phyloP scores from a whole-genome alignment of 805 yeast genomes.

The Yarrowia alimentaria region DNA sequence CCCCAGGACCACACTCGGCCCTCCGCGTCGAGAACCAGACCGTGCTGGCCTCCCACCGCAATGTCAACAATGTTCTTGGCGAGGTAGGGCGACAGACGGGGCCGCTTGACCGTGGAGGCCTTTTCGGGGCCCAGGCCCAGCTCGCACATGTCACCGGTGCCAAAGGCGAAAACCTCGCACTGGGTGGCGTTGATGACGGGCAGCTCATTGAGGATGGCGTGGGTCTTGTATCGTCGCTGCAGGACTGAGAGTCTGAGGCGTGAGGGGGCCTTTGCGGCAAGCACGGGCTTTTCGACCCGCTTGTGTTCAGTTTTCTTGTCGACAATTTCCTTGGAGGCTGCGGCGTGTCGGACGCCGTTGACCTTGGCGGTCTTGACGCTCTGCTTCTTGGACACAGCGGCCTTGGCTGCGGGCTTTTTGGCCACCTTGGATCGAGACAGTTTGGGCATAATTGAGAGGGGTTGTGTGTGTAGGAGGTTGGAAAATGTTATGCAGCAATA shows the following conservation, averaged over 20 bases:
- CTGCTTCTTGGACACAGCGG: conserved; percentile 6
- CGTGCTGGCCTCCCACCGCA: conserved; percentile 96
- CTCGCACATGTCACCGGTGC: conserved; percentile 97
- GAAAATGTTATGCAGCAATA: too few relatives aligned
- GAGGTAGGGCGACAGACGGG: conserved; percentile 67
- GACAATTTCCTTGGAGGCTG: conserved; percentile 2
- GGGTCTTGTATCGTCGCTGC: conserved; percentile 16
- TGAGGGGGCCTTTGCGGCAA: conserved; percentile 7
- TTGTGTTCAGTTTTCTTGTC: not conserved
- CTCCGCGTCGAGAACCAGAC: conserved; percentile 71
- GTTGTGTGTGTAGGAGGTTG: too few relatives aligned
- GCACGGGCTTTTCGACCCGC: conserved; percentile 6
- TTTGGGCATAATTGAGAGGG: too few relatives aligned
- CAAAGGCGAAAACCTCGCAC: conserved; percentile 87
- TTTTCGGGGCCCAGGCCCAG: conserved; percentile 94
- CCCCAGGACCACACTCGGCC: conserved; percentile 99
- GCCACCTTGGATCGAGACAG: conserved; percentile 24
- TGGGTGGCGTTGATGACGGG: conserved; percentile 44
- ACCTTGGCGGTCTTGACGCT: conserved; percentile 18
- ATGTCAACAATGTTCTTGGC: conserved; percentile 74
- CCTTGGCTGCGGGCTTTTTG: conserved; percentile 6
- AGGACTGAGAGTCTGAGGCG: conserved; percentile 6
- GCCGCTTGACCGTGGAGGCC: conserved; percentile 93
- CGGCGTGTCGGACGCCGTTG: conserved; percentile 8
- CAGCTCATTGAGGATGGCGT: conserved; percentile 31